Conservation (phyloP, 208 protist genomes). For the Leishmania turanica region DNA sequence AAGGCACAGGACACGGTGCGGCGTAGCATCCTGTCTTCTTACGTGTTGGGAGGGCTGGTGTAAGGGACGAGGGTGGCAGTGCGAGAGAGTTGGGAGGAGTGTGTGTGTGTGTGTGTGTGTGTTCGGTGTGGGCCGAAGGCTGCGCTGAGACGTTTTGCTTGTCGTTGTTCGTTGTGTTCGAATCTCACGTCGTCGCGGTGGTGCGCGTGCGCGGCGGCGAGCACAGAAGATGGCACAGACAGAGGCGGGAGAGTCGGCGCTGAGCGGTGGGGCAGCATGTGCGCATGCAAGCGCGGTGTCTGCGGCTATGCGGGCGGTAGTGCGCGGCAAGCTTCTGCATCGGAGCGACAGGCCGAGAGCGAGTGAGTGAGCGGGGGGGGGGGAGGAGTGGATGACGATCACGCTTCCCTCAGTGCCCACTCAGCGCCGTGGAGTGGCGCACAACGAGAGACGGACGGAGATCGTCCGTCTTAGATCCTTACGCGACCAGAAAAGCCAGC, state of each 20-base stretch:
- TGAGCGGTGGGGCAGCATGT: neutral
- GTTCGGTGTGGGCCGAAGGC: neutral
- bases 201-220: neutral
- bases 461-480: neutral
- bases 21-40: conserved; percentile 60
- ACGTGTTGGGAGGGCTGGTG: neutral
- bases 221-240: neutral
- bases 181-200: neutral
- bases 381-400: neutral
- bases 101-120: neutral
- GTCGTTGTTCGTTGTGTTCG: neutral
- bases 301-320: neutral
- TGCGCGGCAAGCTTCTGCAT: neutral
- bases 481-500: neutral
- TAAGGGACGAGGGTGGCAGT: neutral
- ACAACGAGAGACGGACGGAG: neutral
- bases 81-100: neutral
- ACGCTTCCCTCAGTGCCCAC: neutral
- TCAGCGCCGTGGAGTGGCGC: neutral
- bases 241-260: neutral
- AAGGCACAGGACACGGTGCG: conserved; percentile 62
- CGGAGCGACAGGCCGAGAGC: neutral
- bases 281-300: too few relatives aligned
- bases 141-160: neutral
- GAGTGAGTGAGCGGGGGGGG: neutral